A percentile compares a stretch with the other conserved stretches of the same genome.
phyloP scores from a whole-genome alignment of 768 basidiomycete species.

The Exidia glandulosa region DNA sequence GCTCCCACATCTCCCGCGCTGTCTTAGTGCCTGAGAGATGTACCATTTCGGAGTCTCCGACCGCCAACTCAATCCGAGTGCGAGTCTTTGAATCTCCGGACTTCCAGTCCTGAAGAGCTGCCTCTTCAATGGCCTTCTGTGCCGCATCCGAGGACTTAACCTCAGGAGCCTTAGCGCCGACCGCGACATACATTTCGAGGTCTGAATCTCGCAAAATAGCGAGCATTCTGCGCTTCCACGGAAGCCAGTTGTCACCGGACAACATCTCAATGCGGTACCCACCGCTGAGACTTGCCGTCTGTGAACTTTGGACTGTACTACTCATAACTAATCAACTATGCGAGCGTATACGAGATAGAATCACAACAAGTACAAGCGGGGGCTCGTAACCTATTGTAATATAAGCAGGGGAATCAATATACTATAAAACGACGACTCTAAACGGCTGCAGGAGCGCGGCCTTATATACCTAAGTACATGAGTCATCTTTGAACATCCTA shows the following conservation, averaged over 20 bases:
- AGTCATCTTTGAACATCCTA: too few species aligned
- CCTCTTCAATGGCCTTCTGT: not conserved
- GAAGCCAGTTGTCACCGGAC: slow-evolving; percentile 3
- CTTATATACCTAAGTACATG: too few species aligned
- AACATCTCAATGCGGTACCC: too few species aligned
- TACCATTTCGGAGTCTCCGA: slow-evolving; percentile 7
- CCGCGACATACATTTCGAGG: slow-evolving; percentile 1
- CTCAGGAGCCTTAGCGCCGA: not conserved
- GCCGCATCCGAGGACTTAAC: not conserved
- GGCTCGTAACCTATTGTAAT: too few species aligned
- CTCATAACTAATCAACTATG: too few species aligned
- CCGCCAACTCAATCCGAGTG: slow-evolving; percentile 1
- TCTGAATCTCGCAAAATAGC: slow-evolving; percentile 3
- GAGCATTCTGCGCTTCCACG: slow-evolving; percentile 7
- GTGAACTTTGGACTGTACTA: too few species aligned
- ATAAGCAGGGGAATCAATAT: too few species aligned
- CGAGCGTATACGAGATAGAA: too few species aligned
- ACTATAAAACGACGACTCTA: too few species aligned
- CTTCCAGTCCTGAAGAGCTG: not conserved
- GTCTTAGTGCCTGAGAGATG: slow-evolving; percentile 2
- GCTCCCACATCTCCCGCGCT: slow-evolving; percentile 5
- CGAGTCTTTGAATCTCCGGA: slow-evolving; percentile 3
- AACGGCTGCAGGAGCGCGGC: too few species aligned
- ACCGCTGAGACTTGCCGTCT: too few species aligned
- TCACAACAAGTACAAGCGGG: too few species aligned